Conservation (phyloP, 805 yeast species). For the Candida michaelii region DNA sequence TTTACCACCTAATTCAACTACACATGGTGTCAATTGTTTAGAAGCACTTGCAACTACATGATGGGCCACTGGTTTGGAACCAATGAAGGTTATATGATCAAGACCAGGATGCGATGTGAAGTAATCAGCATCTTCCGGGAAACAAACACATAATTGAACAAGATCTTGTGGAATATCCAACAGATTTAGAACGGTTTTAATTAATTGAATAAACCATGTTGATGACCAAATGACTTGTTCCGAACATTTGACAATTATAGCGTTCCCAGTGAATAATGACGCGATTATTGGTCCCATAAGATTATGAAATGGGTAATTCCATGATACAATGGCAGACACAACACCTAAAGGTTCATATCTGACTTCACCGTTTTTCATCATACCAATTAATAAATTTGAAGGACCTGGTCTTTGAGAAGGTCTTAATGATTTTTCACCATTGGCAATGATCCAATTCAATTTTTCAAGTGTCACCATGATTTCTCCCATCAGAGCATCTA, state of each 20-base stretch:
- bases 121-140: slow-evolving; percentile 85
- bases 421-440: slow-evolving; percentile 73
- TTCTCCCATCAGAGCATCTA: slow-evolving; percentile 96
- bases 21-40: slow-evolving; percentile 86
- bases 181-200: slow-evolving; percentile 66
- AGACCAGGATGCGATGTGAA: slow-evolving; percentile 82
- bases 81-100: slow-evolving; percentile 90
- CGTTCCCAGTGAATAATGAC: slow-evolving; percentile 86
- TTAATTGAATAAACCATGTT: slow-evolving; percentile 68
- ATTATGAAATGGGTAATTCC: slow-evolving; percentile 98
- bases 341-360: slow-evolving; percentile 90
- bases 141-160: slow-evolving; percentile 85
- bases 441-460: slow-evolving; percentile 80
- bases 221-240: slow-evolving; percentile 97
- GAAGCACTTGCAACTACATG: slow-evolving; percentile 82
- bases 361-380: slow-evolving; percentile 88
- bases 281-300: slow-evolving; percentile 91
- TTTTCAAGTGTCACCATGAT: slow-evolving; percentile 94
- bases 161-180: slow-evolving; percentile 78
- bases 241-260: slow-evolving; percentile 88
- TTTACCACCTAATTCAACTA: slow-evolving; percentile 95
- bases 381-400: slow-evolving; percentile 73
- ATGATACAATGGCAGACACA: slow-evolving; percentile 86
- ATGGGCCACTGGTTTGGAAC: slow-evolving; percentile 93
- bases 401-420: slow-evolving; percentile 85